phyloP scores from a whole-genome alignment of 2,329 filamentous ascomycete species.

The Pestalotiopsis sp. region DNA sequence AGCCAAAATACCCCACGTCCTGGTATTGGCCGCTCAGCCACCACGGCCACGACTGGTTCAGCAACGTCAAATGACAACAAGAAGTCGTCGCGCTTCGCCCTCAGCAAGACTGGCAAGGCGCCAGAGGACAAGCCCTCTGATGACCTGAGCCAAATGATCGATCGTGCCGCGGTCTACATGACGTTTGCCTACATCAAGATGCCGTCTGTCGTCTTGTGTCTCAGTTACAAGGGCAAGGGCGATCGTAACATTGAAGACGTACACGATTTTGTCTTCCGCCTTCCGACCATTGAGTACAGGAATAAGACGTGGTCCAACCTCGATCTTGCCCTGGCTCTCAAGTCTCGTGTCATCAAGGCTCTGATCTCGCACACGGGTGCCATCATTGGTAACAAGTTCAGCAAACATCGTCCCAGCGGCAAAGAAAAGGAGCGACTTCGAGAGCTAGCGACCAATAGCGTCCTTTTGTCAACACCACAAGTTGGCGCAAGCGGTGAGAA shows the following conservation, averaged over 20 bases:
- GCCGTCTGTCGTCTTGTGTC: slow-evolving; percentile 89
- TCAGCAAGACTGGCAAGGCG: slow-evolving; percentile 51
- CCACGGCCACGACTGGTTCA: slow-evolving; percentile 35
- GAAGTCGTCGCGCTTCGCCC: slow-evolving; percentile 57
- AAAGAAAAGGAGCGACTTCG: slow-evolving; percentile 79
- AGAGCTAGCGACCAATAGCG: slow-evolving; percentile 80
- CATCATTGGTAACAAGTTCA: slow-evolving; percentile 97
- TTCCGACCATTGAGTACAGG: slow-evolving; percentile 91
- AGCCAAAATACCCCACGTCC: slow-evolving; percentile 39
- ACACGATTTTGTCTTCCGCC: slow-evolving; percentile 94
- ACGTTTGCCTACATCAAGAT: slow-evolving; percentile 95
- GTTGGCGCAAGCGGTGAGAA: slow-evolving; percentile 47
- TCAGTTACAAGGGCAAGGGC: slow-evolving; percentile 95
- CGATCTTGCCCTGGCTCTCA: slow-evolving; percentile 87
- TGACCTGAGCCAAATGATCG: slow-evolving; percentile 96
- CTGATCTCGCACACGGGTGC: slow-evolving; percentile 94
- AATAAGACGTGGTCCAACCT: slow-evolving; percentile 99
- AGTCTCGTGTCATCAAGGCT: slow-evolving; percentile 92
- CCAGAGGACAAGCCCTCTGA: slow-evolving; percentile 72
- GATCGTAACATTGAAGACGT: slow-evolving; percentile 96
- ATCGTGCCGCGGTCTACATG: slow-evolving; percentile 94
- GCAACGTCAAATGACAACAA: slow-evolving; percentile 40
- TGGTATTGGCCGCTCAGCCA: slow-evolving; percentile 48
- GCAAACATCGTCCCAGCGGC: slow-evolving; percentile 79
- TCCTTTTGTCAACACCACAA: slow-evolving; percentile 56